Evolutionary conservation across 2,329 filamentous ascomycete genomes (phyloP).

Genomic region (Lecanoromycetidae sp.): DNA sequence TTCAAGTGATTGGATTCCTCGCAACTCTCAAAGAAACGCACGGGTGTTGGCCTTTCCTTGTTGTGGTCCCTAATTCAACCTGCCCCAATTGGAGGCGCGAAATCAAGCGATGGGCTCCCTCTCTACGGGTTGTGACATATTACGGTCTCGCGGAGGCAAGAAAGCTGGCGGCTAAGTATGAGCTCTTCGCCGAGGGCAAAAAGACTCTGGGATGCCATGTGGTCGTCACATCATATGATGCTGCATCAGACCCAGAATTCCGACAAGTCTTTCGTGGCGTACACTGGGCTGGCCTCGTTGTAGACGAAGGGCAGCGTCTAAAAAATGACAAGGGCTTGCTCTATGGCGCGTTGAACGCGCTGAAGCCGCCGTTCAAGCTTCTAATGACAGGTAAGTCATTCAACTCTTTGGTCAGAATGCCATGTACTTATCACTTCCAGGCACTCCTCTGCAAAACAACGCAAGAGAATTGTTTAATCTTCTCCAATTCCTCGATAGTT

Average conservation of each 20-base stretch:
- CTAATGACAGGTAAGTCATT: conserved; percentile 55
- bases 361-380: conserved; percentile 71
- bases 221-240: conserved; percentile 91
- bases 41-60: conserved; percentile 77
- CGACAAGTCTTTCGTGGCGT: conserved; percentile 55
- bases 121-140: conserved; percentile 78
- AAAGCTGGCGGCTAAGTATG: conserved; percentile 65
- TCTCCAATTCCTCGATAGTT: conserved; percentile 79
- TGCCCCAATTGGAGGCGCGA: conserved; percentile 97
- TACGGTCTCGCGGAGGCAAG: conserved; percentile 68
- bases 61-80: conserved; percentile 89
- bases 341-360: conserved; percentile 59
- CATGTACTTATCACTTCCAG: conserved; percentile 6
- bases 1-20: conserved; percentile 78
- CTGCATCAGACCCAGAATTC: conserved; percentile 61
- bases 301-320: conserved; percentile 88
- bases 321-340: conserved; percentile 84
- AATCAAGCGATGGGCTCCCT: conserved; percentile 85
- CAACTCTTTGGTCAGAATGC: neutral
- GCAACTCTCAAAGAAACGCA: conserved; percentile 58
- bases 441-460: conserved; percentile 75
- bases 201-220: conserved; percentile 73
- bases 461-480: conserved; percentile 90
- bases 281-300: conserved; percentile 75
- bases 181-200: conserved; percentile 59